Evolutionary conservation across 768 basidiomycete genomes (phyloP).

Genomic region (Tulasnella sp.): DNA sequence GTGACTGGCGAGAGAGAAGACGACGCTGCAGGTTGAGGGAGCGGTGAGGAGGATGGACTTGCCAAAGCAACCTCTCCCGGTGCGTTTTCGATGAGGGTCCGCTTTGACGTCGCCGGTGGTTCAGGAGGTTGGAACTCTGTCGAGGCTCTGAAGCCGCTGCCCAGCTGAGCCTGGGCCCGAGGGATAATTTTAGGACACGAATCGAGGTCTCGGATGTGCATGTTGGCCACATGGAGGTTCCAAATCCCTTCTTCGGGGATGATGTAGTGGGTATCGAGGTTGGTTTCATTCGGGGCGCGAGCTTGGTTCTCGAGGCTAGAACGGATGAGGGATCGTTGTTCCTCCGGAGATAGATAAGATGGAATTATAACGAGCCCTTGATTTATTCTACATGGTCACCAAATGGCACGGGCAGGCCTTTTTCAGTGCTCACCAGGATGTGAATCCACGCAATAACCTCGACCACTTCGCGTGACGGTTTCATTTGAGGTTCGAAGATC

Average conservation of each 20-base stretch:
- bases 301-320: slow-evolving; percentile 78
- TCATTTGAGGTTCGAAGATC: slow-evolving; percentile 25
- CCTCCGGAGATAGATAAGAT: slow-evolving; percentile 54
- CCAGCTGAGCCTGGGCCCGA: not conserved
- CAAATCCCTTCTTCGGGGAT: slow-evolving; percentile 76
- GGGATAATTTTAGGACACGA: slow-evolving; percentile 9
- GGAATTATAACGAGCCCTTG: slow-evolving; percentile 84
- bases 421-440: not conserved
- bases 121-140: not conserved
- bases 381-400: not conserved
- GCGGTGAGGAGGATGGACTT: slow-evolving; percentile 49
- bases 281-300: slow-evolving; percentile 76
- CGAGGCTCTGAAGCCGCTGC: slow-evolving; percentile 17
- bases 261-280: slow-evolving; percentile 80
- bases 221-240: slow-evolving; percentile 43
- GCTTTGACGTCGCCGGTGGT: slow-evolving; percentile 48
- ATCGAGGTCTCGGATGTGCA: not conserved
- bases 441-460: not conserved
- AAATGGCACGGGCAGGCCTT: not conserved
- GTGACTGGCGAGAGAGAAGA: slow-evolving; percentile 48
- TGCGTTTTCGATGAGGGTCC: slow-evolving; percentile 60
- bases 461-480: not conserved
- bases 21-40: slow-evolving; percentile 56
- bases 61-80: slow-evolving; percentile 56
- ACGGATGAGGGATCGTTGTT: slow-evolving; percentile 64